A percentile compares a stretch with the other conserved stretches of the same genome.
Evolutionary conservation across 306 rosid genomes (phyloP).

Genomic region (Aeschynomene evenia): DNA sequence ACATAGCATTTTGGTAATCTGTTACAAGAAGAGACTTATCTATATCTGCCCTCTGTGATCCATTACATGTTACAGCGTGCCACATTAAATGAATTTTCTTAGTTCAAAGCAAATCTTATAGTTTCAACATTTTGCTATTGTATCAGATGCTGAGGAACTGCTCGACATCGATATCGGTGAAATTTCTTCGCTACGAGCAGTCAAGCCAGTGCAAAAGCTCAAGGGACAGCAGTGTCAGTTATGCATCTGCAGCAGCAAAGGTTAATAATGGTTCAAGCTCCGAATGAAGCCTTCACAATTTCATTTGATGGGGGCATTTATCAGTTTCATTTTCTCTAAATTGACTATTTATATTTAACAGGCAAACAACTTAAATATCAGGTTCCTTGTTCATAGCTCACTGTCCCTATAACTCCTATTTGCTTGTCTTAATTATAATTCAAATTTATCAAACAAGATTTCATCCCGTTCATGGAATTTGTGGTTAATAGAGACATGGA

Average conservation of each 20-base stretch:
- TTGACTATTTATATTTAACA: conserved; percentile 29
- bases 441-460: not conserved
- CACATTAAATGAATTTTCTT: not conserved
- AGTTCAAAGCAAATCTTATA: not conserved
- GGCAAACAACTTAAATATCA: conserved; percentile 6
- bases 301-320: conserved; percentile 3
- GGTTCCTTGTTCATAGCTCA: conserved; percentile 32
- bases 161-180: conserved; percentile 63
- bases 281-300: conserved; percentile 25
- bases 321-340: conserved; percentile 33
- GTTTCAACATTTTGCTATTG: conserved; percentile 20
- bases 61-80: not conserved
- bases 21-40: not conserved
- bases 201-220: conserved; percentile 79
- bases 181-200: conserved; percentile 88
- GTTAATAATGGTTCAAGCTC: conserved; percentile 60
- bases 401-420: conserved; percentile 26
- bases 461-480: not conserved
- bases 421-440: not conserved
- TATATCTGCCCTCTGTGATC: not conserved
- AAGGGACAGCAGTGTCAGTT: conserved; percentile 94
- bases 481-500: not conserved
- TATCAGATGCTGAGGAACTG: conserved; percentile 79
- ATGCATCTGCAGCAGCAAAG: conserved; percentile 97
- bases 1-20: not conserved